Evolutionary conservation across 495 filamentous ascomycete genomes (phyloP).

Genomic region (Haplographium delicatum): DNA sequence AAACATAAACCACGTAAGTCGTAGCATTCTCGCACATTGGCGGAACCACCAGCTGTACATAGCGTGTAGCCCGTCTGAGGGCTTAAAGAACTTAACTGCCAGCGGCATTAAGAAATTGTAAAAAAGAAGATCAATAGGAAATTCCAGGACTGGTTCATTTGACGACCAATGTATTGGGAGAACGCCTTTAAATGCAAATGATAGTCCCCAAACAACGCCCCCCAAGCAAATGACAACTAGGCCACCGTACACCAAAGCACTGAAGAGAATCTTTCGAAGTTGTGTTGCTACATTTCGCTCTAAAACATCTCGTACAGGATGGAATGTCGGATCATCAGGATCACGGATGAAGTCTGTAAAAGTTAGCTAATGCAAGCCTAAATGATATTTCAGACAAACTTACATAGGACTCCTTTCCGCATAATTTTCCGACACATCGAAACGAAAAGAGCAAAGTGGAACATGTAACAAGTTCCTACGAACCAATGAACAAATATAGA

Average conservation of each 20-base stretch:
- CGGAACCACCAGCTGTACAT: slow-evolving; percentile 98
- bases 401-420: slow-evolving; percentile 86
- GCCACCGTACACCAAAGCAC: slow-evolving; percentile 90
- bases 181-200: slow-evolving; percentile 56
- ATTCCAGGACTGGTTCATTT: slow-evolving; percentile 85
- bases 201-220: slow-evolving; percentile 91
- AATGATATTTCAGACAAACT: slow-evolving; percentile 32
- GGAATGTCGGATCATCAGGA: slow-evolving; percentile 96
- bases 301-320: slow-evolving; percentile 93
- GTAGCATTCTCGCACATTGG: slow-evolving; percentile 70
- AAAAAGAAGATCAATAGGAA: slow-evolving; percentile 88
- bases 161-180: slow-evolving; percentile 91
- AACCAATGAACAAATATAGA: slow-evolving; percentile 99
- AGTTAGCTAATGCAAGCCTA: background rate
- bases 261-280: slow-evolving; percentile 92
- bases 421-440: slow-evolving; percentile 99
- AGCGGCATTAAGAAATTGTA: slow-evolving; percentile 95
- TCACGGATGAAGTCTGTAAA: slow-evolving; percentile 90
- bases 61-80: slow-evolving; percentile 72
- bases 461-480: slow-evolving; percentile 98
- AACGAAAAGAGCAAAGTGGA: slow-evolving; percentile 97
- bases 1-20: slow-evolving; percentile 90
- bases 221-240: slow-evolving; percentile 91
- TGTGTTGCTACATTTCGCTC: slow-evolving; percentile 91
- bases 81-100: slow-evolving; percentile 73